Base-by-base conservation (phyloP, 2,329 filamentous ascomycete genomes). In the Fusarium acutatum region DNA sequence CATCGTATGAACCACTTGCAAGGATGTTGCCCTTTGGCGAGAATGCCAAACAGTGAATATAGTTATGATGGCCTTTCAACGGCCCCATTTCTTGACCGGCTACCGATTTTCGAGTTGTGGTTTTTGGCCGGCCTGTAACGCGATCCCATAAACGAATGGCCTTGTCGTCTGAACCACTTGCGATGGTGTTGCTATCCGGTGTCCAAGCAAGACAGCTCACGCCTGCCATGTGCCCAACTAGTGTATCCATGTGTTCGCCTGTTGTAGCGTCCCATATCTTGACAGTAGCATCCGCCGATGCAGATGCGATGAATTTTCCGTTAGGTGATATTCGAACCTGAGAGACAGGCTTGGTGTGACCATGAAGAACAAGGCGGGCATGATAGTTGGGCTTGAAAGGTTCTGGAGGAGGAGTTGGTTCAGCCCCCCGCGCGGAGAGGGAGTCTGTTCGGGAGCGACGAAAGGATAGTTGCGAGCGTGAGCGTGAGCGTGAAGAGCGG, bases 21-120 rank as follows among this genome's bases (percentile, higher is more conserved):
- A 99, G 89, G 80, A 98, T 97, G 80, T 99, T 99, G 30, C 96
- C 96, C 82, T 98, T 98, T 4, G 96, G 96, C n/a, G 94, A 96
- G 82, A 98, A 98, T 11, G 95, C 95, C 38, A 99, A 86, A 57
- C 93, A 94, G 83, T 97, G 97, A 37, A 99, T 92, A 82, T 98
- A 98, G 83, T 97, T 98, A 82, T 98, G 95, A 79, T 99, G 96
- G 6, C 96, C 96, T 30, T 93, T 87, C 74, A 98, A 86, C 10
- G 90, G 88, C 5, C 85, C 85, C 75, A 86, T 84, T 34, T 86
- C 86, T 78, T 84, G 79, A 1, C 79, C 81, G 5, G 78, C 78
- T 30, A 69, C 69, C 7, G 80, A 78, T 64, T 81, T 83, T 28
- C 82, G 80, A 24, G 84, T 84, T n/a, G 82, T 86, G 37, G 83